Conservation (phyloP, 73 alveolate genomes). For the Paramecium caudatum region DNA sequence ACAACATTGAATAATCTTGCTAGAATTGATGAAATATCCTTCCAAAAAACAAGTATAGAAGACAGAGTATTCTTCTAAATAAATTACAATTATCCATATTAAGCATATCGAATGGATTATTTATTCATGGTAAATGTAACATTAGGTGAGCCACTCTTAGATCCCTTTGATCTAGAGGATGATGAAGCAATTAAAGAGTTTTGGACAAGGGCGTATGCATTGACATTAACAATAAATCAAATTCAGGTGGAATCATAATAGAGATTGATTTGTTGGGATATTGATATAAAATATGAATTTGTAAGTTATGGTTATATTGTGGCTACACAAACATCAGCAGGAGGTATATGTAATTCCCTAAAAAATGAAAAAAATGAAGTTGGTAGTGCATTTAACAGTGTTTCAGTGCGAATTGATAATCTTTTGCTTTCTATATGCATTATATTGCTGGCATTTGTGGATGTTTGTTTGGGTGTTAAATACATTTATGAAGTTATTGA, state of each 20-base stretch:
- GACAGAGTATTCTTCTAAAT: background rate
- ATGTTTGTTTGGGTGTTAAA: slow-evolving; percentile 16
- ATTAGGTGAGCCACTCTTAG: background rate
- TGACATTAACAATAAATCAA: background rate
- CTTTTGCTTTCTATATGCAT: background rate
- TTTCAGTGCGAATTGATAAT: background rate
- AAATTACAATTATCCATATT: slow-evolving; percentile 57
- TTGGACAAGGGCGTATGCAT: slow-evolving; percentile 55
- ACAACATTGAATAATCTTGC: background rate
- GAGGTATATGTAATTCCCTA: slow-evolving; percentile 22
- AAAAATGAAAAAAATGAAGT: slow-evolving; percentile 6
- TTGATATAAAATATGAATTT: slow-evolving; percentile 3
- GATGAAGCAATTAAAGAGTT: slow-evolving; percentile 24
- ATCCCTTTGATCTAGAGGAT: slow-evolving; percentile 24
- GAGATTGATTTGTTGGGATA: slow-evolving; percentile 28
- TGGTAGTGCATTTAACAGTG: background rate
- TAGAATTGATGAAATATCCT: background rate
- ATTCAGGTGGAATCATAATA: background rate
- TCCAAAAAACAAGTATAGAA: background rate
- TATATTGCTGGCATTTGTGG: background rate
- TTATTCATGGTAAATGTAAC: background rate
- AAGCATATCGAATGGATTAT: background rate
- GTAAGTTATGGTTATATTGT: slow-evolving; percentile 55
- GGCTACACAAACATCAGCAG: background rate
- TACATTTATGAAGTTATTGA: slow-evolving; percentile 59